phyloP scores from a whole-genome alignment of 192 early-diverging fungal genomes.

The Backusella tuberculispora region DNA sequence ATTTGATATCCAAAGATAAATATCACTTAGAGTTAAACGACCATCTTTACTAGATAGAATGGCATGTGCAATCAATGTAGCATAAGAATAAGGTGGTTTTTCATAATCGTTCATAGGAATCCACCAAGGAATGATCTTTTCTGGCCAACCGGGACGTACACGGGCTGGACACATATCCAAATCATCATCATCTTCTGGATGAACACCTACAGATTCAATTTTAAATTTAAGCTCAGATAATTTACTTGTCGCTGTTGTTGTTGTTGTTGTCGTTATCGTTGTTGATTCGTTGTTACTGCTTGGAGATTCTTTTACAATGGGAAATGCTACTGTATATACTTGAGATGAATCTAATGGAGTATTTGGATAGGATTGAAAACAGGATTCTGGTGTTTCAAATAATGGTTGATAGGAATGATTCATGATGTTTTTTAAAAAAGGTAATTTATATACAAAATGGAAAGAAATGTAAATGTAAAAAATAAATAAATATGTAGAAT shows the following conservation, averaged over 20 bases:
- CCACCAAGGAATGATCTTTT: conserved; percentile 34
- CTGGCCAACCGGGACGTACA: conserved; percentile 9
- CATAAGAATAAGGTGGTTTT: conserved; percentile 78
- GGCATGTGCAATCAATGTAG: conserved; percentile 78
- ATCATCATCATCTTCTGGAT: conserved; percentile 17
- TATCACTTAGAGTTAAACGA: conserved; percentile 78
- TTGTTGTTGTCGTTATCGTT: too few species aligned
- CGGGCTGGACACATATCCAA: conserved; percentile 20
- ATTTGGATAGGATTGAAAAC: neutral
- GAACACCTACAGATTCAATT: conserved; percentile 8
- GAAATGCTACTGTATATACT: neutral
- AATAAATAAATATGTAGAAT: neutral
- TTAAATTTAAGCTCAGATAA: conserved; percentile 19
- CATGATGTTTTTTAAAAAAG: too few species aligned
- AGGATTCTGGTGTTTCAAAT: neutral
- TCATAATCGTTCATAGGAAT: conserved; percentile 13
- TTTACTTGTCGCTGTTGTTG: neutral
- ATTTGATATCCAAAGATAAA: conserved; percentile 76
- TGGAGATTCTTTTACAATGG: neutral
- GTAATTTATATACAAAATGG: conserved; percentile 1
- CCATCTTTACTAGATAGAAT: conserved; percentile 60
- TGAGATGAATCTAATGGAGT: neutral
- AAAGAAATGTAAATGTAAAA: neutral
- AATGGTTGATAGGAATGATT: neutral
- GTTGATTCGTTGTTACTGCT: neutral